These are phyloP conservation scores for Tolypocladium paradoxum DNA, from an alignment of 2,329 filamentous ascomycete species.

Conservation along the genomic window DNA sequence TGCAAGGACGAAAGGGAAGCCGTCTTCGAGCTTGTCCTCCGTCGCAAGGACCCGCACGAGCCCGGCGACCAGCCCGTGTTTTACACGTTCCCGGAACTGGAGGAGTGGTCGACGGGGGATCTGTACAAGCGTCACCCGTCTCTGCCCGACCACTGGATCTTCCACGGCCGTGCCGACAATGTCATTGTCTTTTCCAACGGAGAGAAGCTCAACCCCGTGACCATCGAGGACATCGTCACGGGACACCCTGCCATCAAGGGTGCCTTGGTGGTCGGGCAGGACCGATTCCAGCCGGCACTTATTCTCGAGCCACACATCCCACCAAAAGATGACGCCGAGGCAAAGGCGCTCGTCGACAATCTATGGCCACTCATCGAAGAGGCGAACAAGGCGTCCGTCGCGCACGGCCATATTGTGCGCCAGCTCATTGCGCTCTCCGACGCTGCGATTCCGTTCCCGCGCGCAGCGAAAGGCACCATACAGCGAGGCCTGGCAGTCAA, in stretches of 20 bases:
- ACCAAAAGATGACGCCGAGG: constrained; percentile 13
- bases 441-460: constrained; percentile 29
- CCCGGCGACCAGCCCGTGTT: constrained; percentile 24
- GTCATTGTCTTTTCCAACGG: constrained; percentile 30
- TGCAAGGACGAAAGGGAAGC: constrained; percentile 1
- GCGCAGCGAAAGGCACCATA: constrained; percentile 34
- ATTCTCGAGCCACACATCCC: constrained; percentile 31
- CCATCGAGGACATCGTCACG: constrained; percentile 21
- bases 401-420: constrained; percentile 33
- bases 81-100: constrained; percentile 25
- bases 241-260: constrained; percentile 16
- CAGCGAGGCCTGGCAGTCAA: constrained; percentile 27
- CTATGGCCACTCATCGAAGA: constrained; percentile 32
- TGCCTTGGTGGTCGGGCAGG: constrained; percentile 29
- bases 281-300: constrained; percentile 34
- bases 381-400: constrained; percentile 31
- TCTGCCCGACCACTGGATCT: constrained; percentile 20
- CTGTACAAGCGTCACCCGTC: constrained; percentile 27
- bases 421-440: constrained; percentile 27
- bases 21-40: constrained; percentile 15
- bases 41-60: constrained; percentile 12
- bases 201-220: constrained; percentile 30
- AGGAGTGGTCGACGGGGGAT: constrained; percentile 33
- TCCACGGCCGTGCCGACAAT: constrained; percentile 26
- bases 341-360: constrained; percentile 23